Evolutionary conservation across 306 rosid species (phyloP), one percentile per base, ranked within the genome.

Genomic region (Bauhinia variegata): DNA sequence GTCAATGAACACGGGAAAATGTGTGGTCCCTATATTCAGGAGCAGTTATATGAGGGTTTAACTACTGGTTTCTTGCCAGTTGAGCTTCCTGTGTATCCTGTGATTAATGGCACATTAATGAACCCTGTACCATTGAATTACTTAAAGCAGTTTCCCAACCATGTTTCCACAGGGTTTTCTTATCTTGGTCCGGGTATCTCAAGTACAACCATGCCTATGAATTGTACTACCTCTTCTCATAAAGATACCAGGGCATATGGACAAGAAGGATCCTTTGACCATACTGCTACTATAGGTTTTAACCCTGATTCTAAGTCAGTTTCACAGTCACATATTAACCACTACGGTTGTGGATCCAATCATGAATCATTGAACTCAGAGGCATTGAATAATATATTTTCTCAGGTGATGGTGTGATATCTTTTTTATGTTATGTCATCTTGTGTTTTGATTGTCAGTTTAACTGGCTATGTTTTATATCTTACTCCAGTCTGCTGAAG

Each of bases 1-100:
- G 87, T 88, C 57, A 93, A 93, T 63, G 96, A 88, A 71, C 74
- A 76, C 19, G 97, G 92, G 41, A 88, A 90, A 71, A 90, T 93
- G 99, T 93, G 97, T 31, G 99, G 99, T 72, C 99, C 99, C 31
- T 93, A 93, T 67, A 83, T 90, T 55, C 84, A 86, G 79, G 85
- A 86, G 73, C 99, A 93, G 76, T 81, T 93, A 53, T 83, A 76
- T 13, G 92, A 88, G 76, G 99, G 99, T 54, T 73, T 93, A 65
- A 84, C 89, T 44, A 71, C 95, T 34, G 95, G 97, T 33, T 93
- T 90, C 82, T 77, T 93, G 92, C 99, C 99, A 0, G 84, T 82
- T 19, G 97, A 86, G 68, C 99, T 93, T 83, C 89, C 81, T 23
- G 97, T 93, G 12, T 93, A 93, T 84, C 99, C 96, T 19, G 62